A percentile compares a stretch with the other conserved stretches of the same genome.
Evolutionary conservation across 2,329 filamentous ascomycete species (phyloP).

Genomic region (Pseudocercospora vitis): DNA sequence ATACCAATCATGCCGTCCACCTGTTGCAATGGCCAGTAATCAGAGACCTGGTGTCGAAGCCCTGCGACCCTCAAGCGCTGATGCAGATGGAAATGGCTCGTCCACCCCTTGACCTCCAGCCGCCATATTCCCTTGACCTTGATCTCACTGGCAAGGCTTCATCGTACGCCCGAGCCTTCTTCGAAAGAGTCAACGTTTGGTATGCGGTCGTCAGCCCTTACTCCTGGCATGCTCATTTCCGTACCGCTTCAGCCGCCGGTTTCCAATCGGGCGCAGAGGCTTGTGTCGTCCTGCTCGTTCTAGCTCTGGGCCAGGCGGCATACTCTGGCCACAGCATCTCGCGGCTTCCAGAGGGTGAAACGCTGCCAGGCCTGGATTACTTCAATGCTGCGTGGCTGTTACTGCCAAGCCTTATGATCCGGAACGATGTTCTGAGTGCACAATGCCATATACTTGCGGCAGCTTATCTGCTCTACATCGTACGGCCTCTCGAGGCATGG

Average conservation of each 20-base stretch:
- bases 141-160: slow-evolving; percentile 42
- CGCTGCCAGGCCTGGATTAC: slow-evolving; percentile 74
- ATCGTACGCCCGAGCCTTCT: slow-evolving; percentile 79
- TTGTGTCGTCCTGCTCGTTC: slow-evolving; percentile 75
- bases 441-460: slow-evolving; percentile 80
- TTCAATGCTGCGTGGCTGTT: slow-evolving; percentile 79
- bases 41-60: slow-evolving; percentile 71
- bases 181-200: slow-evolving; percentile 79
- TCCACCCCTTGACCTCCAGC: slow-evolving; percentile 64
- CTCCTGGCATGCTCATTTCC: slow-evolving; percentile 74
- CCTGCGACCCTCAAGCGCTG: slow-evolving; percentile 78
- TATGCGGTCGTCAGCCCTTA: slow-evolving; percentile 83
- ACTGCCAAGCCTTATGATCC: slow-evolving; percentile 74
- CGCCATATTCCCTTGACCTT: slow-evolving; percentile 47
- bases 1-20: slow-evolving; percentile 77
- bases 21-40: slow-evolving; percentile 80
- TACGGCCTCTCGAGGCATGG: slow-evolving; percentile 81
- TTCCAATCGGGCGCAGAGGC: slow-evolving; percentile 79
- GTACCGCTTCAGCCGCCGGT: slow-evolving; percentile 70
- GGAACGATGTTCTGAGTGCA: slow-evolving; percentile 73
- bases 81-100: slow-evolving; percentile 78
- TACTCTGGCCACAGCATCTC: slow-evolving; percentile 71
- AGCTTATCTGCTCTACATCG: slow-evolving; percentile 79
- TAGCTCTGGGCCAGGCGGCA: slow-evolving; percentile 75
- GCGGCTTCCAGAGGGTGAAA: slow-evolving; percentile 64